Base-by-base conservation (phyloP, 192 early-diverging fungal species). In the Backusella australiensis region DNA sequence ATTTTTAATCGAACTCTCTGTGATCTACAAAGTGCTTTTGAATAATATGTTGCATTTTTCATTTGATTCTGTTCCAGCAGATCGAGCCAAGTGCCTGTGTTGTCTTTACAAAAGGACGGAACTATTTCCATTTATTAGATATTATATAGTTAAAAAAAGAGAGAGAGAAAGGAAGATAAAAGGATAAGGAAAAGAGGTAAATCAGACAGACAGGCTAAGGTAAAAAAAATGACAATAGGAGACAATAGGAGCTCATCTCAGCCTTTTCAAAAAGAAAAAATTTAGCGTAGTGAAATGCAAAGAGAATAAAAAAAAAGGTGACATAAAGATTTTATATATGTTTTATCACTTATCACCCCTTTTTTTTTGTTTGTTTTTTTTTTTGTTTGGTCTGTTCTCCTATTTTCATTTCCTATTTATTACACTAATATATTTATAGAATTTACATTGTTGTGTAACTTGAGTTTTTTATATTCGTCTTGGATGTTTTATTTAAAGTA, bases 51-150 rank as follows among this genome's bases (percentile, higher is more conserved):
- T 23, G 56, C 23, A 63, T 63, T 63, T 26, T 63, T 63, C 26
- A 63, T 63, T 63, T 63, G 56, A 63, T 63, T 63, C 21, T 63
- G 56, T 29, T 63, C 56, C 56, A 63, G 26, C 56, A 63, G 56
- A 63, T 63, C 12, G 12, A 63, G 8, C 56, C 56, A 63, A 29
- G 29, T 63, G 11, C 26, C 3, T 63, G 23, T 29, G 12, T 26
- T 63, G 2, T 63, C 23, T 11, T 63, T 23, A 63, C 23, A 63
- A n/a, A 53, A 21, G 11, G 11, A 14, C 29, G 23, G 56, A 4
- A 2, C 21, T 59, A 59, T 23, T 29, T 59, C 56, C 56, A 59
- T 59, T 59, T 26, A 53, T 53, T 21, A 59, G 23, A 59, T 59
- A 19, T 17, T 39, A 17, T 49, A 49, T 19, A n/a, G 19, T 49